These are phyloP conservation scores for Ceratocystis lukuohia DNA, from an alignment of 2,329 filamentous ascomycete species.

Conservation along the genomic window DNA sequence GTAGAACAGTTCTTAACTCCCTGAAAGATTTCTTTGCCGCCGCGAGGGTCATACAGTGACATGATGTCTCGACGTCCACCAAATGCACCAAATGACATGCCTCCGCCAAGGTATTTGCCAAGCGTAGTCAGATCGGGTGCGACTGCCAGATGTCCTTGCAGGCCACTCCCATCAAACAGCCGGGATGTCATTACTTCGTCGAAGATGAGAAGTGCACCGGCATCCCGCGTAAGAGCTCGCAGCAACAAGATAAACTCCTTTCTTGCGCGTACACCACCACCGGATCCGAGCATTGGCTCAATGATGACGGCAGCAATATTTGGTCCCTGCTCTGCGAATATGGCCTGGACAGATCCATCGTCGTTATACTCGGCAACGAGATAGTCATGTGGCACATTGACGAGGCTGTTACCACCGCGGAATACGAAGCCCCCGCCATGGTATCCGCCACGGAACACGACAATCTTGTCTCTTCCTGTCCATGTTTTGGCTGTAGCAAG, in stretches of 20 bases:
- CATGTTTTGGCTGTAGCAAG: constrained; percentile 40
- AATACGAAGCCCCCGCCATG: constrained; percentile 25
- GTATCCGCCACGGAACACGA: constrained; percentile 36
- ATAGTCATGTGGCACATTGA: constrained; percentile 41
- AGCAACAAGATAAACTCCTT: constrained; percentile 40
- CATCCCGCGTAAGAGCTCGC: constrained; percentile 28
- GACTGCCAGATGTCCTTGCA: constrained; percentile 32
- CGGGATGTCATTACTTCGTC: constrained; percentile 62
- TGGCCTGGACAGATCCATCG: constrained; percentile 30
- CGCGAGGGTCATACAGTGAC: constrained; percentile 40
- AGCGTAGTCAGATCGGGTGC: constrained; percentile 49
- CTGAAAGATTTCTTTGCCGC: constrained; percentile 44
- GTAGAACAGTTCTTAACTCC: constrained; percentile 40
- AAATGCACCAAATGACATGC: constrained; percentile 53
- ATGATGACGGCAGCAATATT: constrained; percentile 50
- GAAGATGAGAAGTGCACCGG: constrained; percentile 47
- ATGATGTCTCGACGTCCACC: constrained; percentile 48
- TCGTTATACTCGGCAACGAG: constrained; percentile 52
- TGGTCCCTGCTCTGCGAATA: constrained; percentile 27
- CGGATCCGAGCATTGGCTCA: constrained; percentile 53
- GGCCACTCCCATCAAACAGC: constrained; percentile 35
- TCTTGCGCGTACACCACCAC: constrained; percentile 41
- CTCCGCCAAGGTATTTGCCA: constrained; percentile 55
- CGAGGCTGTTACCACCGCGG: constrained; percentile 24
- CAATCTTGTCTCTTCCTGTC: constrained; percentile 34